Conservation (phyloP, 345 rosid species). For the Theobroma cacao region DNA sequence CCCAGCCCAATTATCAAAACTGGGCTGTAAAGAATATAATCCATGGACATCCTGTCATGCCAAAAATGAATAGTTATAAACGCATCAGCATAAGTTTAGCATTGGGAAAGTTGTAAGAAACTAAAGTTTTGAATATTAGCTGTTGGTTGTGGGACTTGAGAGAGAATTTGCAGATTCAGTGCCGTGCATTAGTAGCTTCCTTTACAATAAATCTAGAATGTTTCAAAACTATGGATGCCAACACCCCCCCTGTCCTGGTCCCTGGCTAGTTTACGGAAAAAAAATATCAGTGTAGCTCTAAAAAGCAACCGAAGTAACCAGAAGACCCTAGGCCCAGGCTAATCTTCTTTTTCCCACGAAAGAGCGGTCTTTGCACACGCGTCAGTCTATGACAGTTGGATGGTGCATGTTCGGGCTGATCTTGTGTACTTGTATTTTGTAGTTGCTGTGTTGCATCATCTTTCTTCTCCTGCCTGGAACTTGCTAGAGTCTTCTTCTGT, state of each 20-base stretch:
- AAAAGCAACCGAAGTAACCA: slow-evolving; percentile 6
- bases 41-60: neutral
- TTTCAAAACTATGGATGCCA: neutral
- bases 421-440: neutral
- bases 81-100: too few relatives aligned
- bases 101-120: too few relatives aligned
- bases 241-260: neutral
- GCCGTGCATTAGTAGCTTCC: neutral
- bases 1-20: neutral
- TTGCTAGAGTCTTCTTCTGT: neutral
- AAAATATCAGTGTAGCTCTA: neutral
- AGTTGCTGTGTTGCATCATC: too few relatives aligned
- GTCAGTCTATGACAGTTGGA: neutral
- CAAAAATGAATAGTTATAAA: too few relatives aligned
- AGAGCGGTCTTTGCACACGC: neutral
- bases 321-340: slow-evolving; percentile 8
- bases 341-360: neutral
- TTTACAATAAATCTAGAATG: neutral
- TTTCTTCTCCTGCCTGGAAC: too few relatives aligned
- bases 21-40: neutral
- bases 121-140: too few relatives aligned
- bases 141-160: too few relatives aligned
- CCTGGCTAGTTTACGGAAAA: neutral
- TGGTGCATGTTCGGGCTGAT: neutral
- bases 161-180: neutral